These are phyloP conservation scores for Polytrichum formosum DNA, from an alignment of 225 moss, liverwort and hornwort species.

Conservation along the genomic window DNA sequence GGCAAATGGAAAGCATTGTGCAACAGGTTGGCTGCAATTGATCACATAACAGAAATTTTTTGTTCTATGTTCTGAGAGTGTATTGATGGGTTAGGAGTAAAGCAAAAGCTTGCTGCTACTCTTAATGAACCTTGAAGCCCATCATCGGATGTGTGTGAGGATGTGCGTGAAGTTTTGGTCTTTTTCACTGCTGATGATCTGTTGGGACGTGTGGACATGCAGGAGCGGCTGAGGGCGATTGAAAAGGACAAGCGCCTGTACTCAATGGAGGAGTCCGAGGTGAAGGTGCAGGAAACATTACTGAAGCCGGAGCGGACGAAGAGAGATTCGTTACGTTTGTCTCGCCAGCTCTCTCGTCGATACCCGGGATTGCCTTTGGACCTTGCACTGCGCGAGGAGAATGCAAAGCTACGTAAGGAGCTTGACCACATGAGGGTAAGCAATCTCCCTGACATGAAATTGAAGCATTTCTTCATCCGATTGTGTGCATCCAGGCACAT, in stretches of 20 bases:
- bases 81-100: too few species aligned
- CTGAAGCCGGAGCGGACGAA: constrained; percentile 70
- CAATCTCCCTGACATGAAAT: background rate
- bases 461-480: too few species aligned
- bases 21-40: too few species aligned
- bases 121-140: too few species aligned
- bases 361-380: constrained; percentile 81
- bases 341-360: constrained; percentile 69
- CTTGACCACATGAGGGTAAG: constrained; percentile 65
- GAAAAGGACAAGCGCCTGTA: constrained; percentile 76
- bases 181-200: background rate
- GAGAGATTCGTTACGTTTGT: constrained; percentile 66
- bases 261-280: constrained; percentile 79
- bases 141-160: too few species aligned
- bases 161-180: too few species aligned
- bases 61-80: too few species aligned
- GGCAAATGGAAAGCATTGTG: too few species aligned
- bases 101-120: too few species aligned
- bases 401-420: constrained; percentile 75
- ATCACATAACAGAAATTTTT: too few species aligned
- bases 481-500: too few species aligned
- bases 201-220: constrained; percentile 5
- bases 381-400: constrained; percentile 70
- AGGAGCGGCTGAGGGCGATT: constrained; percentile 80
- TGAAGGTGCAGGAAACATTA: constrained; percentile 63